phyloP scores from a whole-genome alignment of 768 basidiomycete species.

The Mycena vitilis region DNA sequence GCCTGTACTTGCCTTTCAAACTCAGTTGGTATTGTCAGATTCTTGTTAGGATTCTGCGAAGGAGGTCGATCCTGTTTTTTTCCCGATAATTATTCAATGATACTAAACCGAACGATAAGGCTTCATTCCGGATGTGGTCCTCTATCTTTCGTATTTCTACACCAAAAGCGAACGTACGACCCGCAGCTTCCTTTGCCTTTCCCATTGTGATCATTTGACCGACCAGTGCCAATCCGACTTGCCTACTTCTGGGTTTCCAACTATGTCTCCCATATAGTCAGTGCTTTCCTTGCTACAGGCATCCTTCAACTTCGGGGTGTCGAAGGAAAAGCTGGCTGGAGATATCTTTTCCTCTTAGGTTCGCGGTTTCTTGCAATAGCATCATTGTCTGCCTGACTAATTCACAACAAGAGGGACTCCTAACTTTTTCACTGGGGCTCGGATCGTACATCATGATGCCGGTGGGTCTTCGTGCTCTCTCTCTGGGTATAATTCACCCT shows the following conservation, averaged over 20 bases:
- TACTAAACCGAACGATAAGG: slow-evolving; percentile 47
- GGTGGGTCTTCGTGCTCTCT: slow-evolving; percentile 62
- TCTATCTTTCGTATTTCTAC: slow-evolving; percentile 76
- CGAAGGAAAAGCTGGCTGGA: slow-evolving; percentile 65
- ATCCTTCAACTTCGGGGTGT: slow-evolving; percentile 67
- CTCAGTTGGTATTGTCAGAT: slow-evolving; percentile 45
- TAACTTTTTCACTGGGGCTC: slow-evolving; percentile 23
- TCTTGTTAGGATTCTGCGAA: slow-evolving; percentile 59
- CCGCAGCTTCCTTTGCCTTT: background rate
- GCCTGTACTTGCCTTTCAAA: background rate
- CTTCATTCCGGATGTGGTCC: slow-evolving; percentile 72
- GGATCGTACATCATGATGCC: slow-evolving; percentile 31
- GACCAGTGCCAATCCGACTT: slow-evolving; percentile 69
- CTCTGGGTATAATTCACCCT: slow-evolving; percentile 52
- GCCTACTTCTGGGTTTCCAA: slow-evolving; percentile 78
- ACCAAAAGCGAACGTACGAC: slow-evolving; percentile 64
- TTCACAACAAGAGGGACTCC: slow-evolving; percentile 20
- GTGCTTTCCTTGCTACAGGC: slow-evolving; percentile 74
- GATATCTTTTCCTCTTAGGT: slow-evolving; percentile 67
- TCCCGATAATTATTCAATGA: slow-evolving; percentile 73
- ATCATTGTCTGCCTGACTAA: background rate
- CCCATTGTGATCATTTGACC: background rate
- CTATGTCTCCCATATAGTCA: slow-evolving; percentile 64
- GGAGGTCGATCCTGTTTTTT: background rate
- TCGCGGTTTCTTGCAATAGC: background rate